Conservation (phyloP, 2,329 filamentous ascomycete genomes). For the Cladosporium sp. region DNA sequence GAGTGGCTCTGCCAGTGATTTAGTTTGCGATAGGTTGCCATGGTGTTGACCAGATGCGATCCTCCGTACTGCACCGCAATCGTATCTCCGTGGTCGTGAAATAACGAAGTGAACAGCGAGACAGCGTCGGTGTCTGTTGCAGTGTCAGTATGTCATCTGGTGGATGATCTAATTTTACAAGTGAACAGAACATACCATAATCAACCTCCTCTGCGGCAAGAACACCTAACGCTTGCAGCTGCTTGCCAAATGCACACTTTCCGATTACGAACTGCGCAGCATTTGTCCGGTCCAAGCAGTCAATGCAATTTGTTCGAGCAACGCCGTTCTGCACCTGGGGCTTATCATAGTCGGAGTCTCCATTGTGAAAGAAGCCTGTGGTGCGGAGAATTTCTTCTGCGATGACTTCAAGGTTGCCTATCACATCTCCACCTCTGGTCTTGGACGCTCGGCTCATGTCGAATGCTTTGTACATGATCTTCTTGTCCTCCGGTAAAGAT, state of each 20-base stretch:
- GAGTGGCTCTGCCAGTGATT: conserved; percentile 99
- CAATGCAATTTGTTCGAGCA: conserved; percentile 94
- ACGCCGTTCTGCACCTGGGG: conserved; percentile 82
- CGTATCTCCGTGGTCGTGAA: conserved; percentile 94
- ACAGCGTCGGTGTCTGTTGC: conserved; percentile 74
- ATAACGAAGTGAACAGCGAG: conserved; percentile 94
- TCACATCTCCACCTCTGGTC: conserved; percentile 84
- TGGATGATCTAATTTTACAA: no score
- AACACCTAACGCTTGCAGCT: conserved; percentile 86
- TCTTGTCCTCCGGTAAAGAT: conserved; percentile 75
- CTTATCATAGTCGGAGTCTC: conserved; percentile 61
- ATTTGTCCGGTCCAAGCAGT: conserved; percentile 94
- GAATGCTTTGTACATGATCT: conserved; percentile 91
- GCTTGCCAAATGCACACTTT: conserved; percentile 85
- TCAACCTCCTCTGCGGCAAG: conserved; percentile 73
- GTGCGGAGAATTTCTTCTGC: conserved; percentile 78
- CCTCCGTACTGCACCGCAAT: conserved; percentile 97
- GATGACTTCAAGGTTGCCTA: conserved; percentile 82
- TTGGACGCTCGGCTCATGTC: conserved; percentile 98
- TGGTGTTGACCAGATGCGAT: conserved; percentile 95
- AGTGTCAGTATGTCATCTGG: neutral
- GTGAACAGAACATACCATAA: conserved; percentile 51
- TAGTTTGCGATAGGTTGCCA: conserved; percentile 98
- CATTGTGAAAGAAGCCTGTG: conserved; percentile 95
- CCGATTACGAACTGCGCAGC: conserved; percentile 97